Base-by-base conservation (phyloP, 768 basidiomycete species). In the Glaciozyma antarctica region DNA sequence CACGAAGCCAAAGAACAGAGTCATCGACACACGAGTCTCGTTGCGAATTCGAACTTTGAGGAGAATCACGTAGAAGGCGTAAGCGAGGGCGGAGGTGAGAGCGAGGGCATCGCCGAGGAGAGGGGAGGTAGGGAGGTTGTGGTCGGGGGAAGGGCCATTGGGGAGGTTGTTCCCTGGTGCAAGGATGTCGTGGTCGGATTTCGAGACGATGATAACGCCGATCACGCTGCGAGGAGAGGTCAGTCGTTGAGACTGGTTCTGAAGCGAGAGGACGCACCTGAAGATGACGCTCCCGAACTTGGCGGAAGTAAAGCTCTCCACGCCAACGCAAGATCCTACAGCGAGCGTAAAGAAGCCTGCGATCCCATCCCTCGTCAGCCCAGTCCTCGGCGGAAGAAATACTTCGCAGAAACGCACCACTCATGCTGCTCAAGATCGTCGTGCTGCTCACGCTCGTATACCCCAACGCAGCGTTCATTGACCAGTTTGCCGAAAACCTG, bases 391-490 rank as follows among this genome's bases (percentile, higher is more conserved):
- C 30, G 32, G 21, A 60, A 43, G 32, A 16, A 41, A 30, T 2
- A 48, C 45, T 7, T 44, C n/a, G 52, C 21, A 41, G 53, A 19
- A 44, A 76, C 85, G 43, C 70, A 91, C 93, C 91, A 69, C 90
- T 92, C 80, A 85, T 93, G 73, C 86, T 85, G 2, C 88, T 87
- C 59, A 95, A 77, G 45, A 97, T 86, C 6, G 93, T 95, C 24
- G 89, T 84, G 75, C 90, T 94, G 3, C 90, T 89, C n/a, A 97
- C 93, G 72, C 86, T 90, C 2, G 94, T 98, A 75, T 86, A 88
- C 38, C 83, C 85, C 53, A 98, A 80, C 24, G 88, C 81, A 1
- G 85, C 86, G 74, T 93, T 95, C 38, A 94, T 78, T 16, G 85
- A 76, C 90, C 92, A 98, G 74, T 98, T 98, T 17, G 94, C 94